A percentile compares a stretch with the other conserved stretches of the same genome.
Evolutionary conservation across 495 filamentous ascomycete species (phyloP).

Genomic region (Thermothielavioides terrestris): DNA sequence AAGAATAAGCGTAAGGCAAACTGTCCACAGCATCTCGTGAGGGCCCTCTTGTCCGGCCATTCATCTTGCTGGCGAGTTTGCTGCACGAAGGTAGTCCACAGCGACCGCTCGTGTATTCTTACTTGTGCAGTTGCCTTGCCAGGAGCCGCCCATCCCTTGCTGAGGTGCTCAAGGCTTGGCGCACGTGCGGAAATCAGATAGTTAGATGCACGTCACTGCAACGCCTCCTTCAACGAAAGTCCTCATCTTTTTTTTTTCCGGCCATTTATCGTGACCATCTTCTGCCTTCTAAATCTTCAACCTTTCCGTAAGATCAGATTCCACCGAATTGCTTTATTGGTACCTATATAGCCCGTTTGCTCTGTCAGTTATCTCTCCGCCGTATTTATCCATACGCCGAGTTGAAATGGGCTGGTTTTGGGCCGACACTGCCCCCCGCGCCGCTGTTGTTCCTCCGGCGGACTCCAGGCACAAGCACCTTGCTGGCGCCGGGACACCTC

Average conservation of each 20-base stretch:
- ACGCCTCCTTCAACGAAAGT: conserved; percentile 1
- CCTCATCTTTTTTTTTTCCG: conserved; percentile 12
- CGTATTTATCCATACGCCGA: background rate
- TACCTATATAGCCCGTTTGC: too few species aligned
- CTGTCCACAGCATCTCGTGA: too few species aligned
- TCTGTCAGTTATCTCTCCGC: background rate
- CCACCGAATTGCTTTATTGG: too few species aligned
- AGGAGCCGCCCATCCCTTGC: background rate
- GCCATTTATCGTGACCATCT: conserved; percentile 3
- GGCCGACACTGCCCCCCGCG: conserved; percentile 56
- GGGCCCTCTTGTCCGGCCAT: too few species aligned
- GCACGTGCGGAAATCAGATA: background rate
- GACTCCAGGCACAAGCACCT: conserved; percentile 17
- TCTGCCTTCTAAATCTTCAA: background rate
- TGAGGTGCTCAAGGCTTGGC: conserved; percentile 4
- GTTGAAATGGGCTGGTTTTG: conserved; percentile 93
- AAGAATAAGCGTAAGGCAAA: too few species aligned
- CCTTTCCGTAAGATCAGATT: too few species aligned
- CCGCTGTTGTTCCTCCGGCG: conserved; percentile 27
- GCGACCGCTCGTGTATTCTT: too few species aligned
- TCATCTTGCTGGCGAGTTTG: too few species aligned
- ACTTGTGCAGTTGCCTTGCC: background rate
- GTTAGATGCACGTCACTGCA: conserved; percentile 15
- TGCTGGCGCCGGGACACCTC: conserved; percentile 44
- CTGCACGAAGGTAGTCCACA: too few species aligned